Evolutionary conservation across 805 yeast species (phyloP), one percentile per base, ranked within the genome.

Genomic region (Candida chauliodis): DNA sequence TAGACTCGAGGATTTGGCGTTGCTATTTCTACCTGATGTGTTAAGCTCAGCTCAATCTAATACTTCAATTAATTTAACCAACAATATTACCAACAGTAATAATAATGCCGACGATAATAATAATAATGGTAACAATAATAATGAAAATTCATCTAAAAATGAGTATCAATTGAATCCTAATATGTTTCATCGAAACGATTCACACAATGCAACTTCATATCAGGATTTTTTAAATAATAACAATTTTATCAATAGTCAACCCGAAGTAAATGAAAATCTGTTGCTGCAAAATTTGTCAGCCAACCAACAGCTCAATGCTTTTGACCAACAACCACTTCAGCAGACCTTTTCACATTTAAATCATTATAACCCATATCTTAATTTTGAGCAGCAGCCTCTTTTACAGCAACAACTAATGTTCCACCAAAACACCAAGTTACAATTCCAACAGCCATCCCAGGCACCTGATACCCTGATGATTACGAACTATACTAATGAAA

Each of bases 1-100:
- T 17, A 34, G 36, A 30, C 34, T 40, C 17, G 71, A 68, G 42
- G 73, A 68, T 46, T 53, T 68, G 16, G 63, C 72, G 32, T 57
- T 71, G 28, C 52, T 68, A 30, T 68, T 68, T 35, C 50, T 68
- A 21, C 36, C 36, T 8, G 36, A 33, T 14, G 24, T 33, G 17
- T 33, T 33, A 15, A 33, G 24, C 17, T 14, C 13, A 15, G 36
- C n/a, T n/a, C 36, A 33, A n/a, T 15, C 22, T 8, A 14, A n/a
- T 19, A 8, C 19, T 20, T 2, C 8, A 9, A 9, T 14, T 4
- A 18, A 9, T 19, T 9, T 8, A 28, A 30, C 22, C 19, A 7
- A 19, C 15, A 26, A 11, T 14, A 8, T 6, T n/a, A n/a, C n/a
- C 7, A 24, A 23, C 15, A 34, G 7, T 3, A 31, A 22, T 21